Evolutionary conservation across 345 rosid species (phyloP), one percentile per base, ranked within the genome.

Genomic region (Eucalyptus tenuipes): DNA sequence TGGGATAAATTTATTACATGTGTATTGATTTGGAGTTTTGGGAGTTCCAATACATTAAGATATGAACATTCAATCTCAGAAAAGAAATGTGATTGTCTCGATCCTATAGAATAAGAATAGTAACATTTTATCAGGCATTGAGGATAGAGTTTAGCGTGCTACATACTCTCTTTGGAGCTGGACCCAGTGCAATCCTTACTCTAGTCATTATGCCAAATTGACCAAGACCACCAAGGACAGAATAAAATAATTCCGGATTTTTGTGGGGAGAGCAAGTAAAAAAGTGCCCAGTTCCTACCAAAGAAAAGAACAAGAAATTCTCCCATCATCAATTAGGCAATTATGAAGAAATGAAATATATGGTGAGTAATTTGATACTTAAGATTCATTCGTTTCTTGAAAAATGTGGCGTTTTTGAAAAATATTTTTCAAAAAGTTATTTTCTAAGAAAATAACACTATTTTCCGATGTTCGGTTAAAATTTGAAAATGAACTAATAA

Each of bases 181-280:
- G 61, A 49, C 92, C 91, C 40, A 93, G 52, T 44, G 89, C 85
- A 44, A 93, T 91, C 71, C 93, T 89, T 33, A 91, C 94, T 53
- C 94, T 89, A 81, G 92, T 90, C 87, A 92, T 92, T n/a, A 93
- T 90, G 13, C 93, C 94, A 64, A 93, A 93, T 87, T 93, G 93
- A 50, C 94, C 94, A 55, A 91, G 85, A 15, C 94, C 94, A 12
- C 94, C 94, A 25, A 93, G 86, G 53, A 91, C 94, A 7, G 87
- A 91, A 47, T 87, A 90, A 84, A 91, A 93, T 24, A 93, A 64
- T 8, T 86, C 68, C 13, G 90, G 75, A 52, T 86, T 66, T 45
- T 61, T 27, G 9, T 42, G 53, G 44, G 87, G 49, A 59, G 90
- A 89, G 71, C 90, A 89, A 13, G 88, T 89, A 13, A 85, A 24